phyloP scores from a whole-genome alignment of 306 rosid species.

The Vachellia pachyceras region DNA sequence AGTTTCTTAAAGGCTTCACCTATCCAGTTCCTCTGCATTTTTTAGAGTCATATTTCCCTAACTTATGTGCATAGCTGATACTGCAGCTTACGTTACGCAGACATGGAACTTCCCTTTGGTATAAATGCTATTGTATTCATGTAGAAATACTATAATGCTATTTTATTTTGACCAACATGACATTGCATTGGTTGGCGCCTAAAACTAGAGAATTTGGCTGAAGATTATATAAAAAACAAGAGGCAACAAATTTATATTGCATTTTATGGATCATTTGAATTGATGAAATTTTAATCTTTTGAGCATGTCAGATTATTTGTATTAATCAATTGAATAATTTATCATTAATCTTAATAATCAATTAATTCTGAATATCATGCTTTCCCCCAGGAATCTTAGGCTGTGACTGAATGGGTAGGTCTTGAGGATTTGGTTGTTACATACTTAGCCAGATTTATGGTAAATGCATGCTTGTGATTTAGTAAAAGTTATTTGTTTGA shows the following conservation, averaged over 20 bases:
- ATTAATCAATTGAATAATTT: background rate
- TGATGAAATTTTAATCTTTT: background rate
- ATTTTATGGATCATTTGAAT: background rate
- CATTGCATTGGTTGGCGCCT: background rate
- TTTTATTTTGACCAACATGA: background rate
- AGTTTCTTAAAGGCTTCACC: background rate
- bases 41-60: background rate
- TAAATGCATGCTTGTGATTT: background rate
- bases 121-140: background rate
- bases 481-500: background rate
- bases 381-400: background rate
- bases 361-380: background rate
- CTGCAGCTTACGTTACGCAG: background rate
- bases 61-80: background rate
- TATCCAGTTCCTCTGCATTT: background rate
- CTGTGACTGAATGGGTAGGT: background rate
- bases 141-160: background rate
- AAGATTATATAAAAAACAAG: background rate
- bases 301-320: background rate
- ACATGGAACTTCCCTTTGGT: background rate
- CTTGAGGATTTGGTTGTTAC: background rate
- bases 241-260: background rate
- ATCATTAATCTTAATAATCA: no score
- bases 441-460: background rate
- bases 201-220: background rate